Conservation (phyloP, 805 yeast species). For the Candida taoyuanica region DNA sequence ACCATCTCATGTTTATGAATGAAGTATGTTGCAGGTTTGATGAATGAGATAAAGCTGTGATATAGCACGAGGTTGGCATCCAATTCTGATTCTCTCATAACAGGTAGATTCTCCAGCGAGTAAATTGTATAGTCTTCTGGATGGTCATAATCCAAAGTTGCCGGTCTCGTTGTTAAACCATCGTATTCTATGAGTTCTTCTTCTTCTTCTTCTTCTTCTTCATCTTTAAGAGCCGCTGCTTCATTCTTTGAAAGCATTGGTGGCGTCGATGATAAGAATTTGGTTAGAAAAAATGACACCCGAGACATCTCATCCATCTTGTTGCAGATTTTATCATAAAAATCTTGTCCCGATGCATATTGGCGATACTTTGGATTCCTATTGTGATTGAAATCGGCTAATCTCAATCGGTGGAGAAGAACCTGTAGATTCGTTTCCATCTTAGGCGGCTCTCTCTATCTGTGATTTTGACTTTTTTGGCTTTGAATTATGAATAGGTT, state of each 20-base stretch:
- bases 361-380: slow-evolving; percentile 14
- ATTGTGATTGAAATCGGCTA: slow-evolving; percentile 10
- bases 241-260: slow-evolving; percentile 10
- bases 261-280: slow-evolving; percentile 15
- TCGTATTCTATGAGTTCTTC: too few relatives aligned
- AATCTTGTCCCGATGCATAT: slow-evolving; percentile 9
- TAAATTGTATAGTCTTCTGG: slow-evolving; percentile 9
- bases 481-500: too few relatives aligned
- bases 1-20: slow-evolving; percentile 15
- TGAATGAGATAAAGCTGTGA: slow-evolving; percentile 13
- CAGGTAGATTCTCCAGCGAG: slow-evolving; percentile 13
- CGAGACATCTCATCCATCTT: slow-evolving; percentile 17
- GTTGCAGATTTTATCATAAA: slow-evolving; percentile 12
- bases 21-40: slow-evolving; percentile 20
- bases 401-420: slow-evolving; percentile 4
- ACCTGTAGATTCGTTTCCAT: slow-evolving; percentile 13
- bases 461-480: too few relatives aligned
- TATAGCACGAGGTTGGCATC: slow-evolving; percentile 12
- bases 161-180: too few relatives aligned
- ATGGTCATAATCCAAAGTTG: slow-evolving; percentile 2
- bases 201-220: not conserved
- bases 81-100: slow-evolving; percentile 15
- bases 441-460: too few relatives aligned
- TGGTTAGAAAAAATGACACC: slow-evolving; percentile 12
- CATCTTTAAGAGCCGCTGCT: not conserved